Evolutionary conservation across 2,329 filamentous ascomycete genomes (phyloP).

Genomic region (Diplodia sapinea): DNA sequence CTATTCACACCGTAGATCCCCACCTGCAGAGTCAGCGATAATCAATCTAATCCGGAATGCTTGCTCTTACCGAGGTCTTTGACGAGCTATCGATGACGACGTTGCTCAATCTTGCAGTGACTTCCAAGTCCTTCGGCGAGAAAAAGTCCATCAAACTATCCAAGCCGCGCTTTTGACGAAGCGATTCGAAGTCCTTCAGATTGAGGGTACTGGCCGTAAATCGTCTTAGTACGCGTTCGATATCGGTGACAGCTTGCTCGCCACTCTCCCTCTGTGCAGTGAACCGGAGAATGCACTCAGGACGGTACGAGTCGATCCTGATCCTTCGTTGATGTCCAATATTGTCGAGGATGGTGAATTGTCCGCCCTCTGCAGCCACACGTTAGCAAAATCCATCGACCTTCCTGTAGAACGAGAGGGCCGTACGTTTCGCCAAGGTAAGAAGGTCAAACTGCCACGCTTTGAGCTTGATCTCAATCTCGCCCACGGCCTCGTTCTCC

Average conservation of each 20-base stretch:
- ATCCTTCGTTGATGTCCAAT: constrained; percentile 41
- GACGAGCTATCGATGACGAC: constrained; percentile 36
- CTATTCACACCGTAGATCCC: constrained; percentile 40
- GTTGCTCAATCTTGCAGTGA: constrained; percentile 38
- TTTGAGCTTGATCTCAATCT: constrained; percentile 44
- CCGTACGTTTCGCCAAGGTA: constrained; percentile 28
- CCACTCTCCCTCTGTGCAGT: constrained; percentile 46
- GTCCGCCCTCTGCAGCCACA: neutral
- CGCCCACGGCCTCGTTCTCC: constrained; percentile 45
- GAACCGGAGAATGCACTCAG: constrained; percentile 43
- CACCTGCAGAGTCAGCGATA: constrained; percentile 37
- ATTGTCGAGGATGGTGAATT: constrained; percentile 36
- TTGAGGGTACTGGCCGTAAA: constrained; percentile 35
- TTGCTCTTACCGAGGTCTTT: constrained; percentile 36
- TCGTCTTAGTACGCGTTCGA: constrained; percentile 39
- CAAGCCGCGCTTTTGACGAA: constrained; percentile 31
- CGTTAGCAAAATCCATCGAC: neutral
- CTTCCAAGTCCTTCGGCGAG: constrained; percentile 34
- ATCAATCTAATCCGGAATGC: neutral
- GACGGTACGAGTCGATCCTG: constrained; percentile 40
- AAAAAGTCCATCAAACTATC: constrained; percentile 34
- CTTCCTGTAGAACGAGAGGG: too few relatives aligned
- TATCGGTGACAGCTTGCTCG: constrained; percentile 45
- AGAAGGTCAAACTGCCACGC: constrained; percentile 44
- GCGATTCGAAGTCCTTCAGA: constrained; percentile 37